phyloP scores from a whole-genome alignment of 2,329 filamentous ascomycete genomes.

The Alternaria incomplexa region DNA sequence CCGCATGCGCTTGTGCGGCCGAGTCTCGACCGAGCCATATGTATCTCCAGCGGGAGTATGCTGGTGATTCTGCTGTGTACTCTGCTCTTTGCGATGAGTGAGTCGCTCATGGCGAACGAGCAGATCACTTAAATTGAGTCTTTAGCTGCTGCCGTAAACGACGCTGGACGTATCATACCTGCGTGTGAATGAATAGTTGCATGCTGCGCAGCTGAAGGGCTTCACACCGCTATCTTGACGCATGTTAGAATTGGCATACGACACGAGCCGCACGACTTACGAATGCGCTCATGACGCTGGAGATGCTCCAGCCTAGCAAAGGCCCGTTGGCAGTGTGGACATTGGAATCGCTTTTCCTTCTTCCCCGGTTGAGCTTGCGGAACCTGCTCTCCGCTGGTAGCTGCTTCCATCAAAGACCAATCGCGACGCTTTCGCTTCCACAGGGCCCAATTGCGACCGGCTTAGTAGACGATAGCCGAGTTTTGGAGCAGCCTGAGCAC shows the following conservation, averaged over 20 bases:
- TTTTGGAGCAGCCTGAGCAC: slow-evolving; percentile 7
- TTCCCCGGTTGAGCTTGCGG: slow-evolving; percentile 30
- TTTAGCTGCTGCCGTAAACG: neutral
- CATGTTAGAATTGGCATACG: slow-evolving; percentile 13
- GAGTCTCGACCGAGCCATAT: slow-evolving; percentile 20
- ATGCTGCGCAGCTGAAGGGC: slow-evolving; percentile 49
- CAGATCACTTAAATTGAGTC: slow-evolving; percentile 39
- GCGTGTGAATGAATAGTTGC: slow-evolving; percentile 51
- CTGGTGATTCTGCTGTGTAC: slow-evolving; percentile 14
- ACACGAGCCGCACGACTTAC: slow-evolving; percentile 23
- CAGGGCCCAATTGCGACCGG: slow-evolving; percentile 8
- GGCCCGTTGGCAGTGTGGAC: slow-evolving; percentile 38
- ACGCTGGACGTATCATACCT: slow-evolving; percentile 36
- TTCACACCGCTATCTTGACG: slow-evolving; percentile 48
- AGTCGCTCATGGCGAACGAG: slow-evolving; percentile 51
- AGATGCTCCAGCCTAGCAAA: slow-evolving; percentile 51
- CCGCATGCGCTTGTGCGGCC: slow-evolving; percentile 35
- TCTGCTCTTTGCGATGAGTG: slow-evolving; percentile 43
- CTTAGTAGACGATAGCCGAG: neutral
- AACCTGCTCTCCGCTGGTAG: slow-evolving; percentile 19
- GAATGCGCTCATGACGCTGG: slow-evolving; percentile 51
- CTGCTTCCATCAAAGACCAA: slow-evolving; percentile 29
- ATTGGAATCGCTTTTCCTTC: slow-evolving; percentile 46
- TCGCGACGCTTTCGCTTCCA: neutral
- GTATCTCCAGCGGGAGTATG: slow-evolving; percentile 9